These are phyloP conservation scores for Xerocomus potaroensis DNA, from an alignment of 768 basidiomycete genomes.

Conservation along the genomic window DNA sequence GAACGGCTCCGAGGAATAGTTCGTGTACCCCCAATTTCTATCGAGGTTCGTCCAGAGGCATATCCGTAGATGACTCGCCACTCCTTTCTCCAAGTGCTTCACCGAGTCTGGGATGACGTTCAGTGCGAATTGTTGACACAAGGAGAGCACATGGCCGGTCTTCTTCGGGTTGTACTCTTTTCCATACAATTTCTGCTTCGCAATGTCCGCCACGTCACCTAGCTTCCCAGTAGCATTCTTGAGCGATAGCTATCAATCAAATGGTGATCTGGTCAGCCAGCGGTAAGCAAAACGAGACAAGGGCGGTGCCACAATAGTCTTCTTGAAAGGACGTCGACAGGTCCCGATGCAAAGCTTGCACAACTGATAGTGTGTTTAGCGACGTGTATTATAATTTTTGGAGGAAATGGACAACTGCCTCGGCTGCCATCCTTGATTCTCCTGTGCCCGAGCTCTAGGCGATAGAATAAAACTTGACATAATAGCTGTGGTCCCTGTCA, in stretches of 20 bases:
- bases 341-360: neutral
- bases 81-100: neutral
- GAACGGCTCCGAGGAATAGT: slow-evolving; percentile 14
- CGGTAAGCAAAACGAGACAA: too few species aligned
- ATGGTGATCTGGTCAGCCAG: too few species aligned
- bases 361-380: neutral
- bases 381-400: neutral
- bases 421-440: slow-evolving; percentile 6
- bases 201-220: neutral
- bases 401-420: neutral
- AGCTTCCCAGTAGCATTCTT: too few species aligned
- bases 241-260: too few species aligned
- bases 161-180: neutral
- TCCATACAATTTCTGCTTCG: neutral
- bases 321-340: too few species aligned
- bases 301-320: too few species aligned
- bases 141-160: neutral
- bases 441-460: slow-evolving; percentile 16
- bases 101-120: neutral
- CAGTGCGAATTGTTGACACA: neutral
- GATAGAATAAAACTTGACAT: slow-evolving; percentile 8
- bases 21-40: slow-evolving; percentile 1
- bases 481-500: neutral
- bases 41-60: neutral
- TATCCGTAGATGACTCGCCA: slow-evolving; percentile 4